Evolutionary conservation across 495 filamentous ascomycete species (phyloP).

Genomic region (Trichoderma orchidacearum): DNA sequence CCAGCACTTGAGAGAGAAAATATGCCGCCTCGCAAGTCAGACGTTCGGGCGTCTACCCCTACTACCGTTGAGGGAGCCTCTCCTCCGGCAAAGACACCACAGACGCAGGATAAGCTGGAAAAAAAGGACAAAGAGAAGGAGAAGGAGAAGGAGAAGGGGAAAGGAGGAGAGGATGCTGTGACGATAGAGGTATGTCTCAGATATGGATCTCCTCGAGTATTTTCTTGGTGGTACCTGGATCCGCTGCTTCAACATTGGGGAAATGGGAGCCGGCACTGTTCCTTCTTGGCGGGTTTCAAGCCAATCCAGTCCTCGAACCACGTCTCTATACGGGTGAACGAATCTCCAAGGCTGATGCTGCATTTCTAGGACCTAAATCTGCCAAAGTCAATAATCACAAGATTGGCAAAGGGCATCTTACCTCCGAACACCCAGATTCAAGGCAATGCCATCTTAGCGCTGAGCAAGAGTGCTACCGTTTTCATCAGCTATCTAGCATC

Average conservation of each 20-base stretch:
- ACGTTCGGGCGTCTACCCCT: slow-evolving; percentile 9
- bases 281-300: too few relatives aligned
- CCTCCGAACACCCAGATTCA: slow-evolving; percentile 90
- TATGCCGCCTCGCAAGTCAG: slow-evolving; percentile 26
- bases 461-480: slow-evolving; percentile 87
- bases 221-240: not conserved
- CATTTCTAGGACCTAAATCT: slow-evolving; percentile 66
- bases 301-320: too few relatives aligned
- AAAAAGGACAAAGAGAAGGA: slow-evolving; percentile 12
- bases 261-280: too few relatives aligned
- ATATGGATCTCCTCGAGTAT: not conserved
- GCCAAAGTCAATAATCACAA: slow-evolving; percentile 84
- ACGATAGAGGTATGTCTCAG: slow-evolving; percentile 32
- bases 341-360: not conserved
- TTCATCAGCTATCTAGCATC: slow-evolving; percentile 84
- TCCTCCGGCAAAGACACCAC: slow-evolving; percentile 11
- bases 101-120: slow-evolving; percentile 16
- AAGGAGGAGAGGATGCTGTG: slow-evolving; percentile 16
- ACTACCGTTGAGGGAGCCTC: slow-evolving; percentile 8
- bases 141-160: slow-evolving; percentile 13
- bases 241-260: too few relatives aligned
- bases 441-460: slow-evolving; percentile 79
- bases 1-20: not conserved
- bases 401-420: slow-evolving; percentile 92
- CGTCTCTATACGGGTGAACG: not conserved